Evolutionary conservation across 345 rosid species (phyloP).

Genomic region (Viola odorata): DNA sequence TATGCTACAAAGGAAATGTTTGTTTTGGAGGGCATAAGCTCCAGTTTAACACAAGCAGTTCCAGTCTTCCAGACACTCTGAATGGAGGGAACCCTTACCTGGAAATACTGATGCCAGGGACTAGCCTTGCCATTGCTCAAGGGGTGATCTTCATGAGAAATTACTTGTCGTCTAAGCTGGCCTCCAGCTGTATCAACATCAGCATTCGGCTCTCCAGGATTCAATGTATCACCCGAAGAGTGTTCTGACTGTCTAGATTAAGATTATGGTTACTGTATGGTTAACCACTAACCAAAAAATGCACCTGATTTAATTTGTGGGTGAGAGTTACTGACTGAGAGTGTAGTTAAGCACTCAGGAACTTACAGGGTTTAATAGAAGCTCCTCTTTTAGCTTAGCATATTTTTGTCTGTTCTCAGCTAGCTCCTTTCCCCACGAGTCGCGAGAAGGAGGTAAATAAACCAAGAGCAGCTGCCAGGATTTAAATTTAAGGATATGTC

Average conservation of each 20-base stretch:
- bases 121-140: conserved; percentile 55
- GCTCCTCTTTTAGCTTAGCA: conserved; percentile 54
- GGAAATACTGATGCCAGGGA: conserved; percentile 57
- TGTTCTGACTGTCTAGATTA: conserved; percentile 56
- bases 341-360: conserved; percentile 3
- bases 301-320: not conserved
- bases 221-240: conserved; percentile 23
- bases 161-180: conserved; percentile 45
- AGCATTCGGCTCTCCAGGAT: conserved; percentile 22
- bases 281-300: conserved; percentile 3
- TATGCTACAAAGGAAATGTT: conserved; percentile 37
- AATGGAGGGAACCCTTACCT: conserved; percentile 34
- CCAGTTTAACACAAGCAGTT: conserved; percentile 4
- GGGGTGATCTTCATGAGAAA: conserved; percentile 73
- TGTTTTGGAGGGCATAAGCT: conserved; percentile 11
- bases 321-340: conserved; percentile 2
- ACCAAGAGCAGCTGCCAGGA: conserved; percentile 52
- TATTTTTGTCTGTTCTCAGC: conserved; percentile 48
- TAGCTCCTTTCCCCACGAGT: conserved; percentile 59
- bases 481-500: conserved; percentile 3
- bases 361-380: conserved; percentile 69
- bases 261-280: conserved; percentile 27
- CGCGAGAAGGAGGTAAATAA: conserved; percentile 54
- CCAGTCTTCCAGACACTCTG: conserved; percentile 5
- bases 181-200: conserved; percentile 36